phyloP scores from a whole-genome alignment of 768 basidiomycete species.

The Lentinula lateritia region DNA sequence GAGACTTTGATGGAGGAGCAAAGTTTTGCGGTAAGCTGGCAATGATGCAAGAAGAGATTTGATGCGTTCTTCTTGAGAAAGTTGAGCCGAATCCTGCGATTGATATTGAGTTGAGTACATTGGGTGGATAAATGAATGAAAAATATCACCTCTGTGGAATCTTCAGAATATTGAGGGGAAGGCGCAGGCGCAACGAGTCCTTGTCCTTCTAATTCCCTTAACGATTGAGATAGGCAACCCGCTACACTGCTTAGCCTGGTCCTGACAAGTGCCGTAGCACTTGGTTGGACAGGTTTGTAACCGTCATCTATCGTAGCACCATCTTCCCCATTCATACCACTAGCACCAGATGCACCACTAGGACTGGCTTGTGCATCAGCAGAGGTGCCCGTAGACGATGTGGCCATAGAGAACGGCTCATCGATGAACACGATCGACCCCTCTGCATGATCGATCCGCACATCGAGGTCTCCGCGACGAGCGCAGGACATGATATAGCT shows the following conservation, averaged over 20 bases:
- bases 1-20: conserved; percentile 71
- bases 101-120: neutral
- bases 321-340: too few relatives aligned
- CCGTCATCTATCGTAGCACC: neutral
- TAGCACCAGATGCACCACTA: neutral
- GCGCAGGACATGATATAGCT: conserved; percentile 93
- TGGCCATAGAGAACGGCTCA: conserved; percentile 24
- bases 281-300: conserved; percentile 53
- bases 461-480: conserved; percentile 76
- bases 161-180: neutral
- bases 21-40: conserved; percentile 71
- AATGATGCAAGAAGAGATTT: conserved; percentile 40
- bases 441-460: conserved; percentile 84
- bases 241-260: conserved; percentile 79
- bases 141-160: neutral
- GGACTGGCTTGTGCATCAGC: conserved; percentile 15
- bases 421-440: conserved; percentile 84
- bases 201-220: conserved; percentile 42
- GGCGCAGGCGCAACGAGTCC: neutral
- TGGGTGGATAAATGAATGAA: neutral
- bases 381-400: neutral
- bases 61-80: neutral
- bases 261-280: conserved; percentile 65
- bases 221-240: conserved; percentile 60
- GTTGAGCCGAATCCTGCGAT: neutral